These are phyloP conservation scores for Nicotiana noctiflora DNA, from an alignment of 257 asterid genomes.

Conservation along the genomic window DNA sequence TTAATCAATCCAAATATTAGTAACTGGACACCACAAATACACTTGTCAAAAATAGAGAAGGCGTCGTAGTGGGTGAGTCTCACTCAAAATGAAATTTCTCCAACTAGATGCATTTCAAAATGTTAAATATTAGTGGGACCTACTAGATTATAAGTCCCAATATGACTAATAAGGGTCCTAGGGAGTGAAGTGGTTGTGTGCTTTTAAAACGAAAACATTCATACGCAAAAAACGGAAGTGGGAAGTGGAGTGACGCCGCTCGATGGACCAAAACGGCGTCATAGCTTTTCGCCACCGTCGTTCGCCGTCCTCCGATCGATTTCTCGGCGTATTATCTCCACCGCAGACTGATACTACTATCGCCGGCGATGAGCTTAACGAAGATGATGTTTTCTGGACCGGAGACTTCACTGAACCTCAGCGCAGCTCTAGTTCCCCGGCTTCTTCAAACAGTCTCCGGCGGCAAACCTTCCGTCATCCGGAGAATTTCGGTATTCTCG, in stretches of 20 bases:
- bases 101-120: too few species aligned
- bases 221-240: neutral
- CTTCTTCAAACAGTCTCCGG: slow-evolving; percentile 12
- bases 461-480: slow-evolving; percentile 26
- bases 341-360: slow-evolving; percentile 24
- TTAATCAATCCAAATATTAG: too few species aligned
- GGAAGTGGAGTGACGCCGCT: neutral
- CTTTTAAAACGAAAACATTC: neutral
- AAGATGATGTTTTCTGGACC: slow-evolving; percentile 67
- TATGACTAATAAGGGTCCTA: too few species aligned
- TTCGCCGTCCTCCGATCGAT: slow-evolving; percentile 61
- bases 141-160: too few species aligned
- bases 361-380: slow-evolving; percentile 55
- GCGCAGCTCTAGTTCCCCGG: slow-evolving; percentile 21
- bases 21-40: too few species aligned
- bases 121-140: too few species aligned
- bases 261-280: slow-evolving; percentile 48
- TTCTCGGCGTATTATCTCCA: slow-evolving; percentile 57
- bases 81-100: too few species aligned
- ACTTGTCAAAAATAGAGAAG: too few species aligned
- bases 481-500: slow-evolving; percentile 70
- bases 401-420: slow-evolving; percentile 23
- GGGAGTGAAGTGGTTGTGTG: neutral
- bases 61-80: too few species aligned
- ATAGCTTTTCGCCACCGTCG: slow-evolving; percentile 27